Evolutionary conservation across 1,284 basidiomycete genomes (phyloP), one percentile per base, ranked within the genome.

Genomic region (Irpex lacteus): DNA sequence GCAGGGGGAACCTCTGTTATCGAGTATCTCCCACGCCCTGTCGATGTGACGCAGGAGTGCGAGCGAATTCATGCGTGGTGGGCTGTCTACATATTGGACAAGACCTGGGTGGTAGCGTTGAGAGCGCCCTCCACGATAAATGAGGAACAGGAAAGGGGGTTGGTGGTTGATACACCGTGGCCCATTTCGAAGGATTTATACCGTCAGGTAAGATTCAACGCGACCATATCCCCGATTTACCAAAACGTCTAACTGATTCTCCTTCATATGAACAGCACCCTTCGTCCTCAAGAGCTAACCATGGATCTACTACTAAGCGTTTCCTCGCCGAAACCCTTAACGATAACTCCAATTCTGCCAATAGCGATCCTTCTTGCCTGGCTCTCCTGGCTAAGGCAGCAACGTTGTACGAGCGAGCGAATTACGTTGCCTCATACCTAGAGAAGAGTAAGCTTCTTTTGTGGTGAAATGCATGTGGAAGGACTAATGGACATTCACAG

Each of bases 61-160:
- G 66, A 69, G 58, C 38, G 68, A 8, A 66, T 69, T 52, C 64
- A 66, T 49, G 68, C 68, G 3, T 69, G 66, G 66, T 69, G 68
- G 68, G 47, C 60, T 18, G 66, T 65, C 0, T 69, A 66, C 53
- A 74, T 86, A 81, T 82, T 86, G 54, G 37, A 67, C 44, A 59
- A 59, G 36, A 60, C 40, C 38, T 69, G 68, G 68, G 66, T 66
- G 26, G 65, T 66, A 26, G 68, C 65, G 5, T 37, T 66, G 11
- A 38, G 59, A 8, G 56, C 66, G 18, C 68, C 68, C 5, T 63
- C 68, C 2, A 65, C 65, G 60, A 64, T 67, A 18, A 58, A 32
- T 18, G 67, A 66, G 32, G 62, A 60, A 11, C 62, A 66, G 21
- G 65, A 65, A 52, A 19, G 57, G 2, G 52, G 59, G 34, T 66